Evolutionary conservation across 768 basidiomycete species (phyloP).

Genomic region (Trametes cingulata): DNA sequence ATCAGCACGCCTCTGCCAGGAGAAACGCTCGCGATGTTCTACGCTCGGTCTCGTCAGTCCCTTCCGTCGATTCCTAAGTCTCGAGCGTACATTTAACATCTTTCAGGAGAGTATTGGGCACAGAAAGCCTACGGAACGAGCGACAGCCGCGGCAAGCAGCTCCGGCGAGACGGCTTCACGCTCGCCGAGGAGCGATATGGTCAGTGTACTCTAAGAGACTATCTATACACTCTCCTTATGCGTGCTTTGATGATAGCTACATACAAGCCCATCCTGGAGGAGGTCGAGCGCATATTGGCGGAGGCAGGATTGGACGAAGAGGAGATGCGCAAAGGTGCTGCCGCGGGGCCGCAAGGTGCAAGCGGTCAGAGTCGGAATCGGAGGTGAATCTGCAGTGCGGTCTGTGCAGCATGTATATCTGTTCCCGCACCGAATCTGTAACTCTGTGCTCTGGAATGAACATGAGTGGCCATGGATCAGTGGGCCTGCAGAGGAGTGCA

Average conservation of each 20-base stretch:
- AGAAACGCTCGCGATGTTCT: slow-evolving; percentile 82
- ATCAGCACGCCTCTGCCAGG: slow-evolving; percentile 82
- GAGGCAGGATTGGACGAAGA: slow-evolving; percentile 87
- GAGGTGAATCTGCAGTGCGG: slow-evolving; percentile 26
- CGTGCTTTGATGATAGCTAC: slow-evolving; percentile 41
- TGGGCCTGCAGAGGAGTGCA: no score
- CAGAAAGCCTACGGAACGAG: slow-evolving; percentile 61
- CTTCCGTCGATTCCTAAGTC: neutral
- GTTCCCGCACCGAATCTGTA: no score
- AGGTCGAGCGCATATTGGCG: slow-evolving; percentile 79
- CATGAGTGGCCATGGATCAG: no score
- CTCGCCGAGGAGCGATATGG: slow-evolving; percentile 75
- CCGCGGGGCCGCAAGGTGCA: slow-evolving; percentile 39
- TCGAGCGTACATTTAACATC: neutral
- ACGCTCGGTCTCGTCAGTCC: slow-evolving; percentile 71
- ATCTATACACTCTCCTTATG: no score
- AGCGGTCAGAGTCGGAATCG: slow-evolving; percentile 53
- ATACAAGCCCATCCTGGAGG: slow-evolving; percentile 81
- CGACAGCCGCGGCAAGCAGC: slow-evolving; percentile 73
- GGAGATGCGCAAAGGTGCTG: slow-evolving; percentile 66
- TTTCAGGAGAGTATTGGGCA: slow-evolving; percentile 75
- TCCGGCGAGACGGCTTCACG: slow-evolving; percentile 76
- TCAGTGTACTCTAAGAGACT: no score
- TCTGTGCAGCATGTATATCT: no score
- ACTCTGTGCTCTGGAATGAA: no score